Evolutionary conservation across 495 filamentous ascomycete genomes (phyloP).

Genomic region (Penicillium goetzii): DNA sequence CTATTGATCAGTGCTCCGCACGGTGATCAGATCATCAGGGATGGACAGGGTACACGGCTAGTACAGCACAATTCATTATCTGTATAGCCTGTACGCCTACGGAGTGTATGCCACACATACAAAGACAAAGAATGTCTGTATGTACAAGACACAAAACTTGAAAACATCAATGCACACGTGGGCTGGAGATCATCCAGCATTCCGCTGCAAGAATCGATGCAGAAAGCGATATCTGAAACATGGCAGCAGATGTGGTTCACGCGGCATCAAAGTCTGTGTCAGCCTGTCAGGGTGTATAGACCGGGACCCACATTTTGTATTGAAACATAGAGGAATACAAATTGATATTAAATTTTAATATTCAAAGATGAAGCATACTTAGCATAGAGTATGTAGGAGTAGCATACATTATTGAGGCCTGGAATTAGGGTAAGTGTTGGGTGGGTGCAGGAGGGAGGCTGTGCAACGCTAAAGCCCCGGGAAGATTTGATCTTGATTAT

Average conservation of each 20-base stretch:
- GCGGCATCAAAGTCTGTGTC: background rate
- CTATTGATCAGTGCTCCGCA: constrained; percentile 5
- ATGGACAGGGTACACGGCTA: background rate
- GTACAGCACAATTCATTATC: background rate
- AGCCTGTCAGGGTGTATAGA: background rate
- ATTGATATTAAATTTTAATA: background rate
- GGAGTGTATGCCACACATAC: background rate
- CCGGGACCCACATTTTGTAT: background rate
- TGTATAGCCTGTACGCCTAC: background rate
- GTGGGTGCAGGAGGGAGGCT: constrained; percentile 7
- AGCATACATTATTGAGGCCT: background rate
- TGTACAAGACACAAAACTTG: background rate
- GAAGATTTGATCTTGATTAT: constrained; percentile 8
- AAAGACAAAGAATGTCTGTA: background rate
- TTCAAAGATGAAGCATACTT: background rate
- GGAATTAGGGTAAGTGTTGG: background rate
- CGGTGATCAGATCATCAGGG: constrained; percentile 13
- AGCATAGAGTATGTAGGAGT: background rate
- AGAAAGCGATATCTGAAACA: constrained; percentile 4
- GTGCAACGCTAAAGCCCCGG: constrained; percentile 13
- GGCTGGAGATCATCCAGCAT: background rate
- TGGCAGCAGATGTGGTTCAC: background rate
- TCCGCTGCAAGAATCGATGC: background rate
- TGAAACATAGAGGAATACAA: background rate
- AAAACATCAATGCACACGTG: background rate